Evolutionary conservation across 768 basidiomycete species (phyloP), one percentile per base, ranked within the genome.

Genomic region (Mycena olivaceomarginata): DNA sequence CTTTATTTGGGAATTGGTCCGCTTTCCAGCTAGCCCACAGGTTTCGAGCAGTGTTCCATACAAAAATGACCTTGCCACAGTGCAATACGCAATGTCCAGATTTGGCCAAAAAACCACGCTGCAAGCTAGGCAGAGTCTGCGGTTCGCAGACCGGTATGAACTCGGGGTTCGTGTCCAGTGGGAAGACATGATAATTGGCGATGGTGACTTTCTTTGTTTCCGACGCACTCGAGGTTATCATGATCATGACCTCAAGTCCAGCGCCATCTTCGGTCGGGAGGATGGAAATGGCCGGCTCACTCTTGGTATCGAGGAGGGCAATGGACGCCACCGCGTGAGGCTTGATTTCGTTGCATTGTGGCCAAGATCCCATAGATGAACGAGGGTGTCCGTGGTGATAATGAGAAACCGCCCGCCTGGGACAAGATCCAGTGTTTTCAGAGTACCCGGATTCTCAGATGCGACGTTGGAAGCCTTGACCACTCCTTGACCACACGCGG

Each of bases 331-430:
- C 22, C 31, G 73, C 67, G 60, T 74, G 68, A 45, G 68, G n/a
- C n/a, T 67, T 5, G 60, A 37, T 22, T 74, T 67, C 11, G 40
- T 41, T 12, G 72, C 63, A 45, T 48, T 25, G n/a, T 63, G 31
- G 45, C 66, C 66, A 43, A 74, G 73, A 39, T 74, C 65, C 37
- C 66, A 74, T 1, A 74, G 16, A 13, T 74, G 67, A 48, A 74
- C 20, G 40, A 73, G 65, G 39, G 64, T 59, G 16, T 45, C 20
- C 3, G 72, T 73, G 65, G 43, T 31, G 25, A 63, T 31, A n/a
- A 74, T 25, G 25, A 74, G 45, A 25, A 74, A 74, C n/a, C 72
- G 72, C 15, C 72, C 72, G 41, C 73, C 73, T 6, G 73, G 72
- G 7, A 73, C 56, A 46, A 67, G 41, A 46, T 37, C 31, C 22